A percentile compares a stretch with the other conserved stretches of the same genome.
These are phyloP conservation scores for Coniella lustricola DNA, from an alignment of 2,329 filamentous ascomycete genomes.

Conservation along the genomic window DNA sequence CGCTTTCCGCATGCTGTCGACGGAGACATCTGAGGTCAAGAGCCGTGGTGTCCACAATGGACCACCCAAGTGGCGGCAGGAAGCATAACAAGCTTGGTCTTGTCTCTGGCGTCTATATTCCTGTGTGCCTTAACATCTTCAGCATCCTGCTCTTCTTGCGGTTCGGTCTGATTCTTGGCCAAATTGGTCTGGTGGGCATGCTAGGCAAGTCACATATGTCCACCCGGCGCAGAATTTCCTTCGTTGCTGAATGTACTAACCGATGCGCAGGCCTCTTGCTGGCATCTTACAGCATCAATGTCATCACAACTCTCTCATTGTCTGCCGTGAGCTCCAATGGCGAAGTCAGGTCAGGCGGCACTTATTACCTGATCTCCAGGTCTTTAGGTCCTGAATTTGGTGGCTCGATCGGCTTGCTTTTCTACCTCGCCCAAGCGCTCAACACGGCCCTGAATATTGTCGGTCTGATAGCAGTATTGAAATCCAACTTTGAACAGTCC, in stretches of 20 bases:
- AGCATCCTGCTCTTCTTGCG: slow-evolving; percentile 90
- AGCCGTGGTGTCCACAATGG: slow-evolving; percentile 22
- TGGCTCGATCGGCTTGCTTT: slow-evolving; percentile 79
- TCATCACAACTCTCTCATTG: slow-evolving; percentile 79
- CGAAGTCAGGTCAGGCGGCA: slow-evolving; percentile 78
- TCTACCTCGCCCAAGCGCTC: slow-evolving; percentile 83
- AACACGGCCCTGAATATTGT: slow-evolving; percentile 85
- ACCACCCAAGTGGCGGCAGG: slow-evolving; percentile 24
- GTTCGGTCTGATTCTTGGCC: slow-evolving; percentile 78
- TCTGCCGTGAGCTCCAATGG: slow-evolving; percentile 88
- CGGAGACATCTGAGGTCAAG: background rate
- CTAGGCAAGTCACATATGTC: slow-evolving; percentile 50
- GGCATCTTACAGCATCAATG: slow-evolving; percentile 70
- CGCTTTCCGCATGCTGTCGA: background rate
- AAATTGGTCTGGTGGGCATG: slow-evolving; percentile 72
- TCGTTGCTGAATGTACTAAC: background rate
- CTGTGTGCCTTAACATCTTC: slow-evolving; percentile 80
- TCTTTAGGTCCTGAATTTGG: slow-evolving; percentile 84
- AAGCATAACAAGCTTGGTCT: slow-evolving; percentile 60
- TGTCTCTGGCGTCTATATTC: slow-evolving; percentile 76
- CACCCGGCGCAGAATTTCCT: slow-evolving; percentile 8
- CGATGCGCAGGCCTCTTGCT: slow-evolving; percentile 56
- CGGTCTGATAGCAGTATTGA: slow-evolving; percentile 75
- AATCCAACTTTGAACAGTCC: slow-evolving; percentile 62
- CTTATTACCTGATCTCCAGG: slow-evolving; percentile 82